A percentile compares a stretch with the other conserved stretches of the same genome.
phyloP scores from a whole-genome alignment of 2,329 filamentous ascomycete species.

The Pseudogymnoascus sp. region DNA sequence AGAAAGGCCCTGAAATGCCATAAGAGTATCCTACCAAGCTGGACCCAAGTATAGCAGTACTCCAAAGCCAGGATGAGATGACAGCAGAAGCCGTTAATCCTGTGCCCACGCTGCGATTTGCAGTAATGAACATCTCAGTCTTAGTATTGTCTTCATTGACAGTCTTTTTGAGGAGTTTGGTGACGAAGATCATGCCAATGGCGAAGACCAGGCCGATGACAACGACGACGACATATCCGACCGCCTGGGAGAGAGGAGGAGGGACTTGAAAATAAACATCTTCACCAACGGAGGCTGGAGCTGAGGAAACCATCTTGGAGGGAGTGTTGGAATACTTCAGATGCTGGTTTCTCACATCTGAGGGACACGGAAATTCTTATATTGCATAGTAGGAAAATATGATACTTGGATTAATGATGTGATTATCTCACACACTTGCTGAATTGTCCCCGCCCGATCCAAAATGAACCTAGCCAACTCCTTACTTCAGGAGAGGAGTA shows the following conservation, averaged over 20 bases:
- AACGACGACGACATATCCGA: constrained; percentile 39
- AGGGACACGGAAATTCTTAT: constrained; percentile 5
- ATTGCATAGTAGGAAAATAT: neutral
- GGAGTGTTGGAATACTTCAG: neutral
- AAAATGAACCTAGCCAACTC: neutral
- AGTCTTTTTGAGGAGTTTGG: constrained; percentile 41
- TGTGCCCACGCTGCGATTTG: constrained; percentile 45
- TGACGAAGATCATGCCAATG: constrained; percentile 43
- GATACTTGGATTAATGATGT: constrained; percentile 1
- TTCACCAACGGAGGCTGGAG: neutral
- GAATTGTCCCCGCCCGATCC: neutral
- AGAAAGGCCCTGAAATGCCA: constrained; percentile 50
- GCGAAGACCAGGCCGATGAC: constrained; percentile 37
- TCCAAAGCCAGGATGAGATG: constrained; percentile 50
- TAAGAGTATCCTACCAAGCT: constrained; percentile 48
- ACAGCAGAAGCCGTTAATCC: constrained; percentile 49
- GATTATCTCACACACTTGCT: neutral
- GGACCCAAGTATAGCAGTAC: constrained; percentile 46
- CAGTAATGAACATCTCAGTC: constrained; percentile 52
- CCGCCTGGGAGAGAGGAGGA: constrained; percentile 34
- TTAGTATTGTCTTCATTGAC: constrained; percentile 46
- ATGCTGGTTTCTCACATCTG: neutral
- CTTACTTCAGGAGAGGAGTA: neutral
- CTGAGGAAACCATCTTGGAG: neutral
- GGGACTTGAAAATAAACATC: constrained; percentile 21